Percentiles rank a stretch among this genome's conserved stretches.
Conservation (phyloP, 2,329 filamentous ascomycete genomes). For the Monilinia fructicola region DNA sequence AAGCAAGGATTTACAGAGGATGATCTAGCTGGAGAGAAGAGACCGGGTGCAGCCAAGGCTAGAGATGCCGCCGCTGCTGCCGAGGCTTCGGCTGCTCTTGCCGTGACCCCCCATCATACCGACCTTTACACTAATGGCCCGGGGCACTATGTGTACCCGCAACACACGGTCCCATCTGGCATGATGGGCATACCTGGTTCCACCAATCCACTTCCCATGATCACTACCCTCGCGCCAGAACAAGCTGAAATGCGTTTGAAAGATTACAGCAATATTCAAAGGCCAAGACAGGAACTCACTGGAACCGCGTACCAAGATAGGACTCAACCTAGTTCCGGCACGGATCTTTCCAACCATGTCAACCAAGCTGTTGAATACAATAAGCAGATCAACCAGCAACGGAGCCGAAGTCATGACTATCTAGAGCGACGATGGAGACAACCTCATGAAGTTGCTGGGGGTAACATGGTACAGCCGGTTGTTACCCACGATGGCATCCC, state of each 20-base stretch:
- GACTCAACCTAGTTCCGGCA: conserved; percentile 70
- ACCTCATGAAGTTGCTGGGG: conserved; percentile 74
- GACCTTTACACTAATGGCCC: conserved; percentile 83
- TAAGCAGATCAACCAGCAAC: conserved; percentile 76
- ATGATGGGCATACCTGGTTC: conserved; percentile 66
- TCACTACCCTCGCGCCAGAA: conserved; percentile 78
- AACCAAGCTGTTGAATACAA: conserved; percentile 90
- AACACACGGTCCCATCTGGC: conserved; percentile 69
- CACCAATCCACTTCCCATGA: conserved; percentile 75
- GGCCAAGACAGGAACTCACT: conserved; percentile 84
- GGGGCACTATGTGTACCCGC: conserved; percentile 61
- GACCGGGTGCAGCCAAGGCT: conserved; percentile 86
- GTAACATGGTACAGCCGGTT: conserved; percentile 39
- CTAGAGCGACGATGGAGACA: conserved; percentile 79
- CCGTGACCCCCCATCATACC: conserved; percentile 72
- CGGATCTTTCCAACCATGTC: conserved; percentile 82
- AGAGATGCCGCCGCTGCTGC: conserved; percentile 70
- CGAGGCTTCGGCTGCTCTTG: conserved; percentile 53
- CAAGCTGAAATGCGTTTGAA: conserved; percentile 73
- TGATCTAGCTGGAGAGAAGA: conserved; percentile 91
- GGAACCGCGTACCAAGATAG: conserved; percentile 87
- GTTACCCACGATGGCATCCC: conserved; percentile 47
- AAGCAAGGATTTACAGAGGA: conserved; percentile 99
- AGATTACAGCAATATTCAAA: conserved; percentile 80
- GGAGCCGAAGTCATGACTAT: conserved; percentile 75